These are phyloP conservation scores for Aspergillus pseudoviridinutans DNA, from an alignment of 2,329 filamentous ascomycete species.

Conservation along the genomic window DNA sequence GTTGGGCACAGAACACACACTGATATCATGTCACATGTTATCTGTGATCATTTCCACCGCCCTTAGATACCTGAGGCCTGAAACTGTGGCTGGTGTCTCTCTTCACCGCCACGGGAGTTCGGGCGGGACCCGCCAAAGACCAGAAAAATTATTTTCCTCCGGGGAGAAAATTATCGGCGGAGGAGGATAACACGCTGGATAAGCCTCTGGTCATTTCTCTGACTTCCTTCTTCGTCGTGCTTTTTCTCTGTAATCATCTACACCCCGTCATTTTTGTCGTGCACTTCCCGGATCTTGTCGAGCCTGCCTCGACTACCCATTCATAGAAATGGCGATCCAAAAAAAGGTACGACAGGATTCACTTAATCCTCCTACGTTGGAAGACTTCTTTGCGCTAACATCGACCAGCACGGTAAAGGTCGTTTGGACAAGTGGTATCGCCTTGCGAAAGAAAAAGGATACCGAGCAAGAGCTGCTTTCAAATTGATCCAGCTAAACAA, in stretches of 20 bases:
- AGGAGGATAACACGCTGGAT: slow-evolving; percentile 15
- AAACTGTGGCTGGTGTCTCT: background rate
- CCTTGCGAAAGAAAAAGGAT: slow-evolving; percentile 97
- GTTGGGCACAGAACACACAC: slow-evolving; percentile 7
- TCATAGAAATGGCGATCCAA: slow-evolving; percentile 76
- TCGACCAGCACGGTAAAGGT: slow-evolving; percentile 76
- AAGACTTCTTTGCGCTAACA: slow-evolving; percentile 24
- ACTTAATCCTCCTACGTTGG: slow-evolving; percentile 1
- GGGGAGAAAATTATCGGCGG: slow-evolving; percentile 7
- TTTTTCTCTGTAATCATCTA: slow-evolving; percentile 17
- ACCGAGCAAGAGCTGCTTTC: slow-evolving; percentile 91
- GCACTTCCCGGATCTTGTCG: slow-evolving; percentile 17
- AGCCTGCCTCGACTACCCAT: slow-evolving; percentile 21
- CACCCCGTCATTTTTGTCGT: slow-evolving; percentile 5
- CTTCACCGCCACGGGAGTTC: background rate
- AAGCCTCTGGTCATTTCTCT: slow-evolving; percentile 20
- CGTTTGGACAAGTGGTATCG: slow-evolving; percentile 99
- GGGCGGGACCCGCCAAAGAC: slow-evolving; percentile 13
- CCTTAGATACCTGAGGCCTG: slow-evolving; percentile 19
- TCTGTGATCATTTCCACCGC: slow-evolving; percentile 13
- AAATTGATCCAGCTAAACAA: slow-evolving; percentile 98
- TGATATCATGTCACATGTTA: slow-evolving; percentile 35
- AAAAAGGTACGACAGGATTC: slow-evolving; percentile 63
- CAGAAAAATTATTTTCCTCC: slow-evolving; percentile 7
- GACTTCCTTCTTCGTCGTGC: slow-evolving; percentile 19